Evolutionary conservation across 306 rosid species (phyloP), one percentile per base, ranked within the genome.

Genomic region (Clitoria ternatea): DNA sequence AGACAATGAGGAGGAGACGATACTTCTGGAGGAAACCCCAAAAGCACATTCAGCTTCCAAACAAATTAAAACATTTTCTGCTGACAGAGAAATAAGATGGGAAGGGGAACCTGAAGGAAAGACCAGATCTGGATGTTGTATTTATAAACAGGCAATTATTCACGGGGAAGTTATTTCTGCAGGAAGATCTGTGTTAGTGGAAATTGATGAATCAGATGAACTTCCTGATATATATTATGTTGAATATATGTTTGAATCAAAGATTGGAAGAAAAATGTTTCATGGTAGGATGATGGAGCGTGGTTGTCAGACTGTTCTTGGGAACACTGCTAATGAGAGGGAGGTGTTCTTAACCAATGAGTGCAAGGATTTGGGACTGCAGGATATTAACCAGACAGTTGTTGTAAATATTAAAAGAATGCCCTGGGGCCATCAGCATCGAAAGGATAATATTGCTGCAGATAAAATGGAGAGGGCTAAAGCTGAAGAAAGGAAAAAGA

Each of bases 221-320:
- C 70, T 80, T 76, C 94, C 85, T 42, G 77, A 52, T 26, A 81
- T 94, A 54, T 89, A 80, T 85, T 79, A 77, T 79, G 85, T 94
- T 53, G 97, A 94, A 42, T 91, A 91, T 77, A 84, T 94, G 91
- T 94, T 80, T 75, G 96, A 94, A 79, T 72, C 91, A 23, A 81
- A 72, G 29, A 59, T 54, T 49, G 95, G 92, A 47, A 75, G 66
- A 59, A 91, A 91, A 77, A 86, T 87, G 92, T 84, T 91, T 57
- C 99, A 94, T 63, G 99, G 97, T 8, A 84, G 97, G 81, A 10
- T 84, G 76, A 69, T 89, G 91, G 83, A 82, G 49, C 83, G 70
- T 74, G 99, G 97, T 59, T 81, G 88, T 20, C 76, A 84, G 47
- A 94, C 99, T 70, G 95, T 94, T 75, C 92, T 94, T 74, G 99